phyloP scores from a whole-genome alignment of 768 basidiomycete genomes.

The Lentinula sp. region DNA sequence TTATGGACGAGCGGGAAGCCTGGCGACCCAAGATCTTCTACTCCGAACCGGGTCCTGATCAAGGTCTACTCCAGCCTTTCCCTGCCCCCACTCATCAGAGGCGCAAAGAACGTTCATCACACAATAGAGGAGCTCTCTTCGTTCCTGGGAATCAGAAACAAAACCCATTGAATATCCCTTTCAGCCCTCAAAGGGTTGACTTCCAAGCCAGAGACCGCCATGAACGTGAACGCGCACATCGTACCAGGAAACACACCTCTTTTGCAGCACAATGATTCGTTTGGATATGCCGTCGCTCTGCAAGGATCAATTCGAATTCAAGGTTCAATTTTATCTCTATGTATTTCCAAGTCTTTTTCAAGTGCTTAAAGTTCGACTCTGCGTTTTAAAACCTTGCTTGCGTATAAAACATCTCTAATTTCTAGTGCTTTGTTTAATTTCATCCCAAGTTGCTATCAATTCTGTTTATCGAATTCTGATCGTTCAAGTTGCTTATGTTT shows the following conservation, averaged over 20 bases:
- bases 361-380: not conserved
- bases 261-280: not conserved
- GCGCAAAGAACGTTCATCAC: conserved; percentile 77
- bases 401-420: not conserved
- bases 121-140: conserved; percentile 69
- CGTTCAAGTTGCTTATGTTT: too few species aligned
- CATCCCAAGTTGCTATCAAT: not conserved
- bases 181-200: not conserved
- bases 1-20: conserved; percentile 80
- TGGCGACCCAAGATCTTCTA: conserved; percentile 87
- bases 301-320: not conserved
- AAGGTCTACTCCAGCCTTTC: conserved; percentile 77
- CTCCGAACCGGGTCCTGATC: conserved; percentile 60
- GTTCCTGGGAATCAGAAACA: conserved; percentile 35
- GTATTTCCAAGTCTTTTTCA: not conserved
- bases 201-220: not conserved
- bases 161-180: conserved; percentile 5
- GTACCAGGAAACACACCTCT: not conserved
- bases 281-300: not conserved
- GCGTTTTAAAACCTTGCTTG: not conserved
- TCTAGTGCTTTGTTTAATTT: not conserved
- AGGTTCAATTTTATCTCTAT: not conserved
- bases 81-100: conserved; percentile 76
- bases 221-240: not conserved
- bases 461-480: too few species aligned